These are phyloP conservation scores for Podospora pseudocomata DNA, from an alignment of 495 filamentous ascomycete genomes.

Conservation along the genomic window DNA sequence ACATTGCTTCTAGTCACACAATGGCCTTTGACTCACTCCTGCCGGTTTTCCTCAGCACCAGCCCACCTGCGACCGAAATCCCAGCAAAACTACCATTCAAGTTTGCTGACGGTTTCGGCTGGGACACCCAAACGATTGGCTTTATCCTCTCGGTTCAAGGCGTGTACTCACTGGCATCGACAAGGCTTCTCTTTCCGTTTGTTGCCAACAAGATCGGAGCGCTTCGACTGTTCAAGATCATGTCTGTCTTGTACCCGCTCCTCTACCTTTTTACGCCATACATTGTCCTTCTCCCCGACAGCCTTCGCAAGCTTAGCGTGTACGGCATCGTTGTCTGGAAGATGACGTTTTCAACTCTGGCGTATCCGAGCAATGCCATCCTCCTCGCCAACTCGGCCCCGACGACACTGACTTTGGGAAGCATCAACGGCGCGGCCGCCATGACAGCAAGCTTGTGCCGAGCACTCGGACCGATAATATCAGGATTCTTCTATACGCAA, in stretches of 20 bases:
- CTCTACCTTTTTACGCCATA: conserved; percentile 88
- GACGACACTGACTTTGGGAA: conserved; percentile 72
- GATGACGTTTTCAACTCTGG: conserved; percentile 77
- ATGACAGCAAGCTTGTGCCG: conserved; percentile 84
- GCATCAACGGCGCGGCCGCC: conserved; percentile 89
- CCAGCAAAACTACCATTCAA: conserved; percentile 66
- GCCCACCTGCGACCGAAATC: conserved; percentile 40
- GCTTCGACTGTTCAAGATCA: conserved; percentile 72
- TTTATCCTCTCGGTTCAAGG: conserved; percentile 85
- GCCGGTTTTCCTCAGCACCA: conserved; percentile 84
- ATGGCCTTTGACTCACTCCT: conserved; percentile 94
- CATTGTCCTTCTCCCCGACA: conserved; percentile 72
- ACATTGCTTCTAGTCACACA: conserved; percentile 51
- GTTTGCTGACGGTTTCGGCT: conserved; percentile 81
- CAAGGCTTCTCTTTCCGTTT: conserved; percentile 76
- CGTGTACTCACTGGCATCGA: conserved; percentile 80
- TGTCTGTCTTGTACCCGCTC: conserved; percentile 77
- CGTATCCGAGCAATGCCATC: conserved; percentile 82
- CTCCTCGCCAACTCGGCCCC: conserved; percentile 82
- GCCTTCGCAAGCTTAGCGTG: conserved; percentile 65
- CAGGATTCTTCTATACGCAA: conserved; percentile 76
- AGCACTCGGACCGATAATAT: conserved; percentile 83
- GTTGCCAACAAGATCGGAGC: conserved; percentile 68
- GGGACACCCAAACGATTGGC: conserved; percentile 78
- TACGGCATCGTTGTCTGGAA: conserved; percentile 79